Evolutionary conservation across 306 rosid species (phyloP).

Genomic region (Ammopiptanthus mongolicus): DNA sequence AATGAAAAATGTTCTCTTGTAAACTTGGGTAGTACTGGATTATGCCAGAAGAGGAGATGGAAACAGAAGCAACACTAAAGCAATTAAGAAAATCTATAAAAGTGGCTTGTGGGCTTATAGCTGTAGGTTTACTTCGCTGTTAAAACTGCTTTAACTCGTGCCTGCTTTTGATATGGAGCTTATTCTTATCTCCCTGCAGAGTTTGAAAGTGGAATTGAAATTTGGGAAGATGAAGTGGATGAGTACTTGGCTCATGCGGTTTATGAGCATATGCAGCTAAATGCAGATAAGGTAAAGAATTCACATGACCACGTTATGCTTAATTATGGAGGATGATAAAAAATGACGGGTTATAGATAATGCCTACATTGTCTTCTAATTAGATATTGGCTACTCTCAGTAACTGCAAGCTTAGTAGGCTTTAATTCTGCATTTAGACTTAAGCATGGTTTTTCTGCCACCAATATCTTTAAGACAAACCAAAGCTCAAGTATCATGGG

Average conservation of each 20-base stretch:
- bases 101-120: not conserved
- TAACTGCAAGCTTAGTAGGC: not conserved
- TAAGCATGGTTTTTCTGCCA: not conserved
- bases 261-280: slow-evolving; percentile 71
- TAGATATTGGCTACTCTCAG: not conserved
- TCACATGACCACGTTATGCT: not conserved
- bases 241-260: slow-evolving; percentile 70
- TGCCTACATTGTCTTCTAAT: not conserved
- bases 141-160: not conserved
- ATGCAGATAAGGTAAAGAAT: slow-evolving; percentile 52
- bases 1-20: not conserved
- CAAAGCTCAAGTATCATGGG: not conserved
- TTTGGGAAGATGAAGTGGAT: slow-evolving; percentile 83
- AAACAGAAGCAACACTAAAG: not conserved
- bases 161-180: slow-evolving; percentile 6
- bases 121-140: not conserved
- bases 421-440: not conserved
- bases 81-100: not conserved
- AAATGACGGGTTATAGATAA: not conserved
- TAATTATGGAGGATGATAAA: not conserved
- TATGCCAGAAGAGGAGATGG: not conserved
- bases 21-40: not conserved
- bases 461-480: not conserved
- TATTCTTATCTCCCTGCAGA: slow-evolving; percentile 38
- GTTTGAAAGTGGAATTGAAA: slow-evolving; percentile 33